Evolutionary conservation across 257 asterid genomes (phyloP).

Genomic region (Cruciata laevipes): DNA sequence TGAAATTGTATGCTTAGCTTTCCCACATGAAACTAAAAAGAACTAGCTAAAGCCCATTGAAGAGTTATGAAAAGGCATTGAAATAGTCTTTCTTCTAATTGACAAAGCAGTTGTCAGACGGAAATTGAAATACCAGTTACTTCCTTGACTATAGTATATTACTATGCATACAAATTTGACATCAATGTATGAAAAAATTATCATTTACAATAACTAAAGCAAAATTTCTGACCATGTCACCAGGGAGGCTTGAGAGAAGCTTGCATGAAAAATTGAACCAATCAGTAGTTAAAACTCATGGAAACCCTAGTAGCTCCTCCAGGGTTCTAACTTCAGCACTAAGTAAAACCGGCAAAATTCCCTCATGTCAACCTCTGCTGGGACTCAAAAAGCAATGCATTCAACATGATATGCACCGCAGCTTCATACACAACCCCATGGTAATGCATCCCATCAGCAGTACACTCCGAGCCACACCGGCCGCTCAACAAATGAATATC

Average conservation of each 20-base stretch:
- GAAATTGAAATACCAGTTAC: constrained; percentile 26
- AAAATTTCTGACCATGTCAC: constrained; percentile 24
- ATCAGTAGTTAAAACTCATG: constrained; percentile 10
- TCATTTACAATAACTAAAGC: constrained; percentile 23
- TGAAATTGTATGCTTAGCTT: background rate
- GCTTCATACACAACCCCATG: constrained; percentile 65
- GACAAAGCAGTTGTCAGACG: constrained; percentile 11
- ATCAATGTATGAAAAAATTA: constrained; percentile 11
- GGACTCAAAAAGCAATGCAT: constrained; percentile 79
- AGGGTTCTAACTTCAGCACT: constrained; percentile 9
- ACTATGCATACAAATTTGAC: constrained; percentile 29
- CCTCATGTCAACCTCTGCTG: constrained; percentile 54
- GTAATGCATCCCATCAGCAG: constrained; percentile 91
- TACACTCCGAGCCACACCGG: constrained; percentile 63
- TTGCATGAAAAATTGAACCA: constrained; percentile 12
- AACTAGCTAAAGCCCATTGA: background rate
- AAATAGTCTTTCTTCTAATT: background rate
- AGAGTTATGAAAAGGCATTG: background rate
- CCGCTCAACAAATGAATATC: constrained; percentile 58
- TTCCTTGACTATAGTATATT: constrained; percentile 19
- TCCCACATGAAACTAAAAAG: background rate
- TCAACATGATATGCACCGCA: constrained; percentile 73
- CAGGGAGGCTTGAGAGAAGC: constrained; percentile 17
- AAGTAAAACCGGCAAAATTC: constrained; percentile 15
- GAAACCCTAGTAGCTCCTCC: constrained; percentile 8